These are phyloP conservation scores for Alternaria angustiovoidea DNA, from an alignment of 2,329 filamentous ascomycete species.

Conservation along the genomic window DNA sequence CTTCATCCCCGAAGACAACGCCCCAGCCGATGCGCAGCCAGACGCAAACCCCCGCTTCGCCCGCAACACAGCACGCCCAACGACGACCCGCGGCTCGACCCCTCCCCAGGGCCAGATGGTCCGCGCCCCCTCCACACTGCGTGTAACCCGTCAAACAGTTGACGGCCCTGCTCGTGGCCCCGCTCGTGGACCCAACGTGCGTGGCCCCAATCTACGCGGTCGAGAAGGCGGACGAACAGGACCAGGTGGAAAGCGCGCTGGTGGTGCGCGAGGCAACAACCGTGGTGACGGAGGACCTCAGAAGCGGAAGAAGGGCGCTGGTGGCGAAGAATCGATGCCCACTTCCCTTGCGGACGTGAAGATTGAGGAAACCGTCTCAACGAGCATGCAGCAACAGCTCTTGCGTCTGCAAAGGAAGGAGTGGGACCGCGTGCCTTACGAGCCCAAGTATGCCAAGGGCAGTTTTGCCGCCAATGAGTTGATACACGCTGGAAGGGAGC, in stretches of 20 bases:
- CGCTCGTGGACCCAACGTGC: slow-evolving; percentile 8
- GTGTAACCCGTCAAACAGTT: slow-evolving; percentile 23
- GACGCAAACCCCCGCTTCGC: slow-evolving; percentile 20
- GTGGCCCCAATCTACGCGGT: slow-evolving; percentile 39
- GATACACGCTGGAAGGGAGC: slow-evolving; percentile 41
- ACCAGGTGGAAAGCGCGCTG: slow-evolving; percentile 9
- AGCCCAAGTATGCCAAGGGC: slow-evolving; percentile 47
- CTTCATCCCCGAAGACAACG: slow-evolving; percentile 7
- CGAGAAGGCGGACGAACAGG: slow-evolving; percentile 24
- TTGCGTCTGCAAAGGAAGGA: slow-evolving; percentile 45
- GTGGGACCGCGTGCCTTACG: slow-evolving; percentile 47
- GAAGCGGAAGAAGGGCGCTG: slow-evolving; percentile 29
- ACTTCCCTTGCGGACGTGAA: slow-evolving; percentile 17
- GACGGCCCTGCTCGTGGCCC: slow-evolving; percentile 16
- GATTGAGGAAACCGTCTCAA: slow-evolving; percentile 28
- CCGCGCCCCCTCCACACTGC: slow-evolving; percentile 41
- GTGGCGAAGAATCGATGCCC: slow-evolving; percentile 3
- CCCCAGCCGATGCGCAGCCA: slow-evolving; percentile 9
- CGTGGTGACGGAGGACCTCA: slow-evolving; percentile 27
- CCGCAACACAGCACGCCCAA: slow-evolving; percentile 16
- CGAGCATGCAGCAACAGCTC: slow-evolving; percentile 45
- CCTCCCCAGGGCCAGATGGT: slow-evolving; percentile 40
- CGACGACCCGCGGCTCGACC: slow-evolving; percentile 16
- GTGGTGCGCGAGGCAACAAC: slow-evolving; percentile 10
- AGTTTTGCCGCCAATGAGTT: slow-evolving; percentile 43